Percentiles rank a stretch among this genome's conserved stretches.
Conservation (phyloP, 257 asterid genomes). For the Penstemon eatonii region DNA sequence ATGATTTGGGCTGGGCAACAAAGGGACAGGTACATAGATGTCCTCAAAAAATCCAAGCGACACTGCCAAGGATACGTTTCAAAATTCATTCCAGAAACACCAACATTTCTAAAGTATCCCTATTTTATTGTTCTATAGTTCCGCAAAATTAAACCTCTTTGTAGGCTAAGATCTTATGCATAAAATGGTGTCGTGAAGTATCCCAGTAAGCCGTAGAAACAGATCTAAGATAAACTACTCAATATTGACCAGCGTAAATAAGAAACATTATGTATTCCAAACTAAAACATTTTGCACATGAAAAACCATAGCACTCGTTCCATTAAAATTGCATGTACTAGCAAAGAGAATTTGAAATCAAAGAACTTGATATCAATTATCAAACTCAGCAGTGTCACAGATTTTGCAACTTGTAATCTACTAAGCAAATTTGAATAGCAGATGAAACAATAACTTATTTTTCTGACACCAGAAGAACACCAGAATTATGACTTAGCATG, state of each 20-base stretch:
- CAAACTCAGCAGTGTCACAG: background rate
- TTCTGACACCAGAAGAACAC: background rate
- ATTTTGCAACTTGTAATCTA: background rate
- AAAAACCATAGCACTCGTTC: background rate
- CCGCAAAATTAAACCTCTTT: background rate
- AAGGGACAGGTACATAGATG: constrained; percentile 50
- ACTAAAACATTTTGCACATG: background rate
- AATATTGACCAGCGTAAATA: background rate
- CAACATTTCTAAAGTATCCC: background rate
- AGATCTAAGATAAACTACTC: background rate
- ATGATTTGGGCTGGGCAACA: constrained; percentile 40
- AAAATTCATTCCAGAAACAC: constrained; percentile 15
- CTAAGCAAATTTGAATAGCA: constrained; percentile 3
- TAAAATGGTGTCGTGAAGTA: background rate
- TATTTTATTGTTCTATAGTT: too few species aligned
- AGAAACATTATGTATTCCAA: background rate
- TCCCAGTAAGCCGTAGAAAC: background rate
- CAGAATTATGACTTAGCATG: background rate
- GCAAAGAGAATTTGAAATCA: background rate
- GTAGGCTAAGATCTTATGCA: background rate
- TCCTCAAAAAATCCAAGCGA: constrained; percentile 91
- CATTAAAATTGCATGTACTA: background rate
- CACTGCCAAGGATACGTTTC: constrained; percentile 47
- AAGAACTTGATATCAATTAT: background rate
- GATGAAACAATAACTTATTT: background rate